Evolutionary conservation across 1,284 basidiomycete species (phyloP), one percentile per base, ranked within the genome.

Genomic region (Leccinum holopus): DNA sequence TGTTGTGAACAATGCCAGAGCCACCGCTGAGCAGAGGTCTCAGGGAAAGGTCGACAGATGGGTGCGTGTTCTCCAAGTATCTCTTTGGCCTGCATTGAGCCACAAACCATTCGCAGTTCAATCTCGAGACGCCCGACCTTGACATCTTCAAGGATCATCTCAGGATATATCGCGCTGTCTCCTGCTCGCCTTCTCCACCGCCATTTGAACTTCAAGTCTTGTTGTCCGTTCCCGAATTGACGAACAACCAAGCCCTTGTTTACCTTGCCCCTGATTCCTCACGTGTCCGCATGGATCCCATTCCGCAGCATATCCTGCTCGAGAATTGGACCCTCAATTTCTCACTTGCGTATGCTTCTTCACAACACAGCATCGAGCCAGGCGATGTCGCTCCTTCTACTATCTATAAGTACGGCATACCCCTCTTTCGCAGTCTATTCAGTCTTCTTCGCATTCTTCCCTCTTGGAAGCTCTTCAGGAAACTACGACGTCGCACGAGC

Each of bases 321-420:
- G 91, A 93, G 78, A 81, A 82, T n/a, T 92, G 87, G 85, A 75
- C 80, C 16, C 79, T 92, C 61, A 72, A 74, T 41, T 86, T 88
- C 68, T 72, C 74, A 44, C 79, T 83, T 16, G 69, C 71, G 51
- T 61, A 61, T 63, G 55, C 64, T 59, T 63, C 64, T 63, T 39
- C 65, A 7, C 65, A 61, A 21, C 63, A 67, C 47, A 70, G 68
- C 11, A 74, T 78, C 53, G 75, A 77, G 18, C 76, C 77, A 57
- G 70, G 74, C 54, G 88, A 87, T 58, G 80, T 88, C 51, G 82
- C 84, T 6, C 84, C 87, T n/a, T 81, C 89, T 0, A 88, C 86
- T 16, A 87, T 91, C 62, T 93, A 93, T 82, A 92, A 93, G 75
- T 86, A 91, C 67, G 85, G 87, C 33, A 92, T 93, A 68, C 83